A percentile compares a stretch with the other conserved stretches of the same genome.
Conservation (phyloP, 139 green algal genomes). For the Chlorella sp. region DNA sequence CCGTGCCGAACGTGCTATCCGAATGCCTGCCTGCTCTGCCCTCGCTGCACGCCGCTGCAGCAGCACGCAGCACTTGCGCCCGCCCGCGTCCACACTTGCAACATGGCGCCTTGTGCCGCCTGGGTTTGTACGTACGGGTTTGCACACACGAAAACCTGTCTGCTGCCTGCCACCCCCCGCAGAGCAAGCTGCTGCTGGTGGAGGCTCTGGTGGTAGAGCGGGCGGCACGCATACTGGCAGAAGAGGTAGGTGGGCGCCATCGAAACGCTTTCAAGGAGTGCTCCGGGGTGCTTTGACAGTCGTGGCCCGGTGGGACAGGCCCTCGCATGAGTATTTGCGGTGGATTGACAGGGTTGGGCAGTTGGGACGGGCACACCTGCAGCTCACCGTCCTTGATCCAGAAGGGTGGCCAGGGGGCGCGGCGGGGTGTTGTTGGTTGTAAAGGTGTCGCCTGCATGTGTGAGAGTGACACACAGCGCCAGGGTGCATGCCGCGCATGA, state of each 20-base stretch:
- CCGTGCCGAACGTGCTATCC: not conserved
- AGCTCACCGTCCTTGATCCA: no score
- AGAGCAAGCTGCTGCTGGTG: constrained; percentile 22
- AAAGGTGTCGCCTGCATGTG: not conserved
- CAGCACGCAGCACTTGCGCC: not conserved
- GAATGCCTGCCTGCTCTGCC: not conserved
- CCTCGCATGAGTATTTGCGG: no score
- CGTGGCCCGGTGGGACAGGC: not conserved
- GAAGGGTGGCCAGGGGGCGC: no score
- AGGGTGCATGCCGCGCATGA: not conserved
- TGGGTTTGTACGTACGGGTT: not conserved
- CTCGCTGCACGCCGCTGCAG: not conserved
- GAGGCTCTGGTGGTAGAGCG: constrained; percentile 39
- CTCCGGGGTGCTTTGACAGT: no score
- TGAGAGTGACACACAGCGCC: no score
- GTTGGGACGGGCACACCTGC: not conserved
- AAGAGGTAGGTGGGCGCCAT: constrained; percentile 4
- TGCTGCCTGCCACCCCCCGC: not conserved
- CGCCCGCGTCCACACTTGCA: not conserved
- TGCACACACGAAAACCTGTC: not conserved
- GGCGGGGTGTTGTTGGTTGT: no score
- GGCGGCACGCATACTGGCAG: constrained; percentile 35
- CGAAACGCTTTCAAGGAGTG: no score
- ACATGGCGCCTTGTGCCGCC: not conserved
- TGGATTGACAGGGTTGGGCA: no score